These are phyloP conservation scores for Podaxis sp. DNA, from an alignment of 768 basidiomycete genomes.

Conservation along the genomic window DNA sequence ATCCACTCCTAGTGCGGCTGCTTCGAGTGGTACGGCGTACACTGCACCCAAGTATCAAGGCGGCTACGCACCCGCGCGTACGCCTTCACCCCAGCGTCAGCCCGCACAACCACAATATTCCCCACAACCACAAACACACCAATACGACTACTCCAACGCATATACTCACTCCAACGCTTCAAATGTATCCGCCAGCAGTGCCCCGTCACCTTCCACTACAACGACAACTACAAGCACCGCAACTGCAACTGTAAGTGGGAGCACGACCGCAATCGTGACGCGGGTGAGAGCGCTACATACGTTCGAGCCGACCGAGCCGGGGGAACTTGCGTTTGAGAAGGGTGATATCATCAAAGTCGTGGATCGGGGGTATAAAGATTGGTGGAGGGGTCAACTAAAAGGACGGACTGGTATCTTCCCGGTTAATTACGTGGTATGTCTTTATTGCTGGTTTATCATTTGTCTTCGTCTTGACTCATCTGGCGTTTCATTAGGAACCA, in stretches of 20 bases:
- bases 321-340: constrained; percentile 88
- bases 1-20: constrained; percentile 20
- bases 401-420: constrained; percentile 95
- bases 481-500: constrained; percentile 52
- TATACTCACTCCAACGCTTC: constrained; percentile 4
- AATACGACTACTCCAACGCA: constrained; percentile 5
- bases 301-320: constrained; percentile 84
- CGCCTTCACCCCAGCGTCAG: constrained; percentile 33
- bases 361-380: constrained; percentile 91
- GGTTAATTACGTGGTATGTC: constrained; percentile 88
- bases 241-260: constrained; percentile 17
- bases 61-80: constrained; percentile 59
- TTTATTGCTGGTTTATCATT: neutral
- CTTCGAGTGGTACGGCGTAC: constrained; percentile 20
- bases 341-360: constrained; percentile 95
- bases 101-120: constrained; percentile 21
- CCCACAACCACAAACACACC: constrained; percentile 14
- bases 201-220: constrained; percentile 18
- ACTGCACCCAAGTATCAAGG: constrained; percentile 40
- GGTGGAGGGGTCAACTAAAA: constrained; percentile 93
- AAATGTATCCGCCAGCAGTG: neutral
- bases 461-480: neutral
- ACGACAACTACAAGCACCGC: constrained; percentile 18
- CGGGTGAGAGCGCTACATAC: constrained; percentile 88
- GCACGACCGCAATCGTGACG: constrained; percentile 49